A percentile compares a stretch with the other conserved stretches of the same genome.
Evolutionary conservation across 1,284 basidiomycete genomes (phyloP).

Genomic region (Boletus smithii): DNA sequence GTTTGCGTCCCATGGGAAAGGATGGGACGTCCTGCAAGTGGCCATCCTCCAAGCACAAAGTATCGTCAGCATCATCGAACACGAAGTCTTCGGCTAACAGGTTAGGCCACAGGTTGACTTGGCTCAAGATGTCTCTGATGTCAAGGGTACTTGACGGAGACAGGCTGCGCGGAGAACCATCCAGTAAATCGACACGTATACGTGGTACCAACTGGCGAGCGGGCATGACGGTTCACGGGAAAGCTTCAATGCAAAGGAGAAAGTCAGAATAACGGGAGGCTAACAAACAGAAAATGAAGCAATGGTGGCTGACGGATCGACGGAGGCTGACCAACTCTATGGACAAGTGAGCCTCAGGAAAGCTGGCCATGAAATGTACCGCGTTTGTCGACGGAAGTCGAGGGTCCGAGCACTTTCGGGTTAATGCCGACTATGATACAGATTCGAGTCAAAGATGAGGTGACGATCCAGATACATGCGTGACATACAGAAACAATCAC

Average conservation of each 20-base stretch:
- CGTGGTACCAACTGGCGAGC: slow-evolving; percentile 19
- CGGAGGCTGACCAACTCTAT: slow-evolving; percentile 25
- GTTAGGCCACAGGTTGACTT: slow-evolving; percentile 17
- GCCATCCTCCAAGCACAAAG: slow-evolving; percentile 13
- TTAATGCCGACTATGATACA: slow-evolving; percentile 11
- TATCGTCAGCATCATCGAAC: slow-evolving; percentile 9
- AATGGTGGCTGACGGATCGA: slow-evolving; percentile 26
- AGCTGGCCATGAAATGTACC: neutral
- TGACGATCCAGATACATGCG: slow-evolving; percentile 21
- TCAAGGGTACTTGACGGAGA: slow-evolving; percentile 30
- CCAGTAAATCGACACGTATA: slow-evolving; percentile 23
- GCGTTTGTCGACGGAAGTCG: neutral
- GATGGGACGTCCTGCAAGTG: slow-evolving; percentile 19
- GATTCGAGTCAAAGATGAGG: slow-evolving; percentile 12
- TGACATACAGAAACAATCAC: slow-evolving; percentile 23
- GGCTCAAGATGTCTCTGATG: slow-evolving; percentile 24
- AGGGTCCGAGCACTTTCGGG: neutral
- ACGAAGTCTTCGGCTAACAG: slow-evolving; percentile 21
- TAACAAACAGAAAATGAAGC: slow-evolving; percentile 1
- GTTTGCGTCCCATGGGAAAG: slow-evolving; percentile 24
- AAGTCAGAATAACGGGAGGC: slow-evolving; percentile 12
- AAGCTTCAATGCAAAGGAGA: slow-evolving; percentile 5
- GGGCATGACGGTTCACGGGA: slow-evolving; percentile 16
- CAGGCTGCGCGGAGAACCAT: slow-evolving; percentile 14
- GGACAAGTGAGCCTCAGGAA: neutral